Evolutionary conservation across 2,329 filamentous ascomycete species (phyloP).

Genomic region (Aspergillus terreus): DNA sequence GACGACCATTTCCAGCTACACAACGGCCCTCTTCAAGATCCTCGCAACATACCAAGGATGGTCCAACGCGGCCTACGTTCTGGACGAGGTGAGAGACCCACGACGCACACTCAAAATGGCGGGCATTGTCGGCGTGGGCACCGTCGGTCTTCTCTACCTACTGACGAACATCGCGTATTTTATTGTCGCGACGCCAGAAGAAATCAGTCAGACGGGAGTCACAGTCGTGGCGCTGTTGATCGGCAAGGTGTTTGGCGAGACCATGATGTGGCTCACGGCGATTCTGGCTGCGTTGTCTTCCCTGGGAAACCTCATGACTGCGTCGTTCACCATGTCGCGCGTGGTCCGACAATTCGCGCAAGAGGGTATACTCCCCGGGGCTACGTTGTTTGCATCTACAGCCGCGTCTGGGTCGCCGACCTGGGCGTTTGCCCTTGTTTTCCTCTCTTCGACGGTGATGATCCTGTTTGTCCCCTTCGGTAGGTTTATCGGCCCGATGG

Average conservation of each 20-base stretch:
- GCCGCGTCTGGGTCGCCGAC: conserved; percentile 58
- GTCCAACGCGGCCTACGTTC: conserved; percentile 34
- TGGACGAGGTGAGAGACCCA: conserved; percentile 64
- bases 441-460: conserved; percentile 48
- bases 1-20: conserved; percentile 59
- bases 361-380: conserved; percentile 64
- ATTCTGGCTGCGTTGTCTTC: conserved; percentile 61
- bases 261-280: conserved; percentile 50
- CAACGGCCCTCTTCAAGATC: conserved; percentile 69
- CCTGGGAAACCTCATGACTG: conserved; percentile 63
- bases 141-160: conserved; percentile 61
- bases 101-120: conserved; percentile 62
- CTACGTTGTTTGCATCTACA: conserved; percentile 62
- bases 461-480: conserved; percentile 62
- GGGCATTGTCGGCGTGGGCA: conserved; percentile 57
- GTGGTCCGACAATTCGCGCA: conserved; percentile 64
- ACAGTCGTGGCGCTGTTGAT: conserved; percentile 44
- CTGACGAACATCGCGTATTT: conserved; percentile 67
- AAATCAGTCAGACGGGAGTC: conserved; percentile 39
- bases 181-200: conserved; percentile 45
- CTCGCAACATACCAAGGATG: conserved; percentile 62
- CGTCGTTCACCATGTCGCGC: conserved; percentile 66
- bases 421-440: conserved; percentile 62
- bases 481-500: not conserved
- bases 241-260: conserved; percentile 39